Percentiles rank a stretch among this genome's conserved stretches.
These are phyloP conservation scores for Aegilops bicornis DNA, from an alignment of 176 grass and related monocot species.

Conservation along the genomic window DNA sequence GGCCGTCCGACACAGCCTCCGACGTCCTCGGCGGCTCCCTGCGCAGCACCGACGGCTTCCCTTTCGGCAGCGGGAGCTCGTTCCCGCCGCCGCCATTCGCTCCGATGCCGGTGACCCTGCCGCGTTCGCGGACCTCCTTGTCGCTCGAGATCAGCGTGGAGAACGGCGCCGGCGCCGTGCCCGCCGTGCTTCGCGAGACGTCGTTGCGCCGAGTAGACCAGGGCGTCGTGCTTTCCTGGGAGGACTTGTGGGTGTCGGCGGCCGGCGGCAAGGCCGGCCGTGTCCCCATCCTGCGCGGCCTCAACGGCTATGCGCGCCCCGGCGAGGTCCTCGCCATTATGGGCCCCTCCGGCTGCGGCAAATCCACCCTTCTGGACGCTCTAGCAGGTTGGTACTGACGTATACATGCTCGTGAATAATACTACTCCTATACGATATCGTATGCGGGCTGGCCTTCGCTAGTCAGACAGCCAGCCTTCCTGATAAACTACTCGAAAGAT, in stretches of 20 bases:
- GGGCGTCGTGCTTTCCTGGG: conserved; percentile 65
- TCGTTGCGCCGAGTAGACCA: conserved; percentile 41
- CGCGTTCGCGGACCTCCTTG: neutral
- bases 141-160: conserved; percentile 30
- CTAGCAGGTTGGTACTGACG: conserved; percentile 50
- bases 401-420: neutral
- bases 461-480: neutral
- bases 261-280: conserved; percentile 37
- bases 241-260: conserved; percentile 81
- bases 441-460: neutral
- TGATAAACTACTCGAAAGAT: neutral
- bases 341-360: conserved; percentile 95
- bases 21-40: conserved; percentile 7
- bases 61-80: conserved; percentile 46
- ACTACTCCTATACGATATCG: neutral
- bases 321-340: conserved; percentile 90
- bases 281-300: conserved; percentile 57
- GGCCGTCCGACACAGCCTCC: neutral
- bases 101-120: conserved; percentile 5
- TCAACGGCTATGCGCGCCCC: conserved; percentile 69
- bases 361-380: conserved; percentile 92
- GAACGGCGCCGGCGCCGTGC: neutral
- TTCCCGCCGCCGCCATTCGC: conserved; percentile 17
- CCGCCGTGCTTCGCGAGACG: neutral
- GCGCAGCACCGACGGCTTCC: conserved; percentile 56